phyloP scores from a whole-genome alignment of 257 asterid species.

The Solanum arcanum region DNA sequence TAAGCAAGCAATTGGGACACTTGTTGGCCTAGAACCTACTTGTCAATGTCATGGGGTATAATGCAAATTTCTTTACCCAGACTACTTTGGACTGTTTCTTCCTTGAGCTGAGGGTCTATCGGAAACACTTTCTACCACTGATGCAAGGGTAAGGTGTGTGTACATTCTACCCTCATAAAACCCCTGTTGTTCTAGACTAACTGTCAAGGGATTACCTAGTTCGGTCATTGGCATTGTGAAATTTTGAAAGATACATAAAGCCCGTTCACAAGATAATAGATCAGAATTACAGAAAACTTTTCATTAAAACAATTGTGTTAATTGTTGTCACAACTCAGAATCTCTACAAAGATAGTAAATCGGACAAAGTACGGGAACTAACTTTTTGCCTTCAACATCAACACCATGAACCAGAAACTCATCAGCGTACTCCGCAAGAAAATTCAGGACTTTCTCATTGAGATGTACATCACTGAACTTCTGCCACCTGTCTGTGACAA shows the following conservation, averaged over 20 bases:
- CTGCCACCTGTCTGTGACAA: constrained; percentile 98
- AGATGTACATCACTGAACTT: constrained; percentile 81
- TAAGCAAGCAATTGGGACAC: neutral
- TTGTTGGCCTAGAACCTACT: neutral
- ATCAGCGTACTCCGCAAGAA: constrained; percentile 68
- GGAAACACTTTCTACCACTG: neutral
- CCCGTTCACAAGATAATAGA: neutral
- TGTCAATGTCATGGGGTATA: neutral
- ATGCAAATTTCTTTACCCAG: neutral
- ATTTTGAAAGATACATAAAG: neutral
- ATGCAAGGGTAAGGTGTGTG: neutral
- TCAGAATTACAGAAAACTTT: neutral
- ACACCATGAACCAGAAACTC: constrained; percentile 98
- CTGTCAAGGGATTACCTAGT: neutral
- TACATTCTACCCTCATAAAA: neutral
- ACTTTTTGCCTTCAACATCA: constrained; percentile 98
- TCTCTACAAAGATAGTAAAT: neutral
- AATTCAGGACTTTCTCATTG: constrained; percentile 48
- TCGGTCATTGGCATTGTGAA: neutral
- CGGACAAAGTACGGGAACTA: constrained; percentile 5
- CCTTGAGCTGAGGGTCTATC: neutral
- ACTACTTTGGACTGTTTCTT: neutral
- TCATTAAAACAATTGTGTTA: neutral
- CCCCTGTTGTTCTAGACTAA: neutral
- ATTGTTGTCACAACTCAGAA: neutral